Conservation (phyloP, 2,329 filamentous ascomycete genomes). For the Talaromyces islandicus region DNA sequence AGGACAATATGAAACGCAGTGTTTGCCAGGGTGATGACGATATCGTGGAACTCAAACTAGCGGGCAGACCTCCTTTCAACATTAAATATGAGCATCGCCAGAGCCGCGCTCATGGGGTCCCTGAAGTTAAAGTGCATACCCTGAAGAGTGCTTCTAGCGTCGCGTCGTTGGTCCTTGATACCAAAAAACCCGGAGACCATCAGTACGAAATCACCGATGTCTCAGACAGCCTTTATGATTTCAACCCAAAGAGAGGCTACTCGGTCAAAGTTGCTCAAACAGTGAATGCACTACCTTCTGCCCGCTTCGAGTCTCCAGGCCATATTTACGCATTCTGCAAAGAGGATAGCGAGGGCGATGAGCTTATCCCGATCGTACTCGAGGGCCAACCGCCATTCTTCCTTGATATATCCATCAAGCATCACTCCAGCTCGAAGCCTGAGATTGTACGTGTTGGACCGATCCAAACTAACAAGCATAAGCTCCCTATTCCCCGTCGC, state of each 20-base stretch:
- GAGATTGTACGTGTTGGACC: slow-evolving; percentile 77
- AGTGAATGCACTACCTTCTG: slow-evolving; percentile 77
- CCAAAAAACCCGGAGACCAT: slow-evolving; percentile 72
- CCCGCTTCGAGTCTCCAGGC: slow-evolving; percentile 75
- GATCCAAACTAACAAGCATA: slow-evolving; percentile 67
- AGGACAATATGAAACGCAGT: slow-evolving; percentile 64
- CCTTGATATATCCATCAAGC: slow-evolving; percentile 87
- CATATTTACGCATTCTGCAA: slow-evolving; percentile 96
- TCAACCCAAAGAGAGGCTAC: slow-evolving; percentile 59
- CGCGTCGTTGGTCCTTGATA: slow-evolving; percentile 80
- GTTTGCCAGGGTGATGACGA: slow-evolving; percentile 96
- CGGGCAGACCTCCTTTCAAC: slow-evolving; percentile 75
- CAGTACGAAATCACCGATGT: slow-evolving; percentile 80
- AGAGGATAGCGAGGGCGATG: slow-evolving; percentile 72
- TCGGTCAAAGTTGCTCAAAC: slow-evolving; percentile 71
- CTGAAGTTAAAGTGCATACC: slow-evolving; percentile 60
- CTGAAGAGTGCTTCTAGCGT: slow-evolving; percentile 72
- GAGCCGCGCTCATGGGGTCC: slow-evolving; percentile 61
- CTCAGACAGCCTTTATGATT: slow-evolving; percentile 79
- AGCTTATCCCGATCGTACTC: slow-evolving; percentile 80
- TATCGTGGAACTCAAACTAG: slow-evolving; percentile 72
- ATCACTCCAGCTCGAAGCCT: slow-evolving; percentile 71
- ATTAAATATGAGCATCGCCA: slow-evolving; percentile 75
- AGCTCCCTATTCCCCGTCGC: slow-evolving; percentile 76
- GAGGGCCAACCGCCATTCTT: slow-evolving; percentile 82